phyloP scores from a whole-genome alignment of 768 basidiomycete genomes.

The Royoungia palumana region DNA sequence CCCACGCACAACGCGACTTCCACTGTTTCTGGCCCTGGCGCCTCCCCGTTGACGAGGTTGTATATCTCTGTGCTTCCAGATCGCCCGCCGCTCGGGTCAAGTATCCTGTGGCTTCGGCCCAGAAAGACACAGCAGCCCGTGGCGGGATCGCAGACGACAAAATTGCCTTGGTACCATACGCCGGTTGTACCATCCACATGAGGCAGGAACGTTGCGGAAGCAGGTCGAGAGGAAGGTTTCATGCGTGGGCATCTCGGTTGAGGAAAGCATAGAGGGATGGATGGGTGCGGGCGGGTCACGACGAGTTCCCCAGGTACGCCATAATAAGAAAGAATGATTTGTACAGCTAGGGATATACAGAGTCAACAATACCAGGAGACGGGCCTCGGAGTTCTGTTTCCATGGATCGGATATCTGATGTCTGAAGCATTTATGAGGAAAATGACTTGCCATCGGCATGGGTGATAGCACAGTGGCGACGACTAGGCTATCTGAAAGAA shows the following conservation, averaged over 20 bases:
- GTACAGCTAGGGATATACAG: conserved; percentile 57
- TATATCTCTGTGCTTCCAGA: conserved; percentile 78
- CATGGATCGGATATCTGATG: not conserved
- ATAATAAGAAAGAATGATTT: conserved; percentile 57
- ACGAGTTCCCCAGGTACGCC: conserved; percentile 57
- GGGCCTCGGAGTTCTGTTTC: conserved; percentile 60
- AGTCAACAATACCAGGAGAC: conserved; percentile 60
- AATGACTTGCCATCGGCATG: conserved; percentile 53
- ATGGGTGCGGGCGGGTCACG: conserved; percentile 67
- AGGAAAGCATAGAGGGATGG: conserved; percentile 65
- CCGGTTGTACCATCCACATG: conserved; percentile 32
- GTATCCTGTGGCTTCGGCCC: conserved; percentile 67
- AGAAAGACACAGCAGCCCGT: conserved; percentile 62
- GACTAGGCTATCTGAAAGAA: no score
- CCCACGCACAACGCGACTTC: no score
- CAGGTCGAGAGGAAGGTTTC: conserved; percentile 62
- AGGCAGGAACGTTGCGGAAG: conserved; percentile 61
- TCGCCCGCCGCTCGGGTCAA: conserved; percentile 78
- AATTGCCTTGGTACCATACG: conserved; percentile 71
- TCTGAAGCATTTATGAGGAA: not conserved
- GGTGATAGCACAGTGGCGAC: no score
- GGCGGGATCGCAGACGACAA: conserved; percentile 57
- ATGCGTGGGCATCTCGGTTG: conserved; percentile 48
- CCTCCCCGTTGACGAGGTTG: no score
- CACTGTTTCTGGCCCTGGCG: no score